Percentiles rank a stretch among this genome's conserved stretches.
These are phyloP conservation scores for Cyberlindnera mrakii DNA, from an alignment of 805 yeast species.

Conservation along the genomic window DNA sequence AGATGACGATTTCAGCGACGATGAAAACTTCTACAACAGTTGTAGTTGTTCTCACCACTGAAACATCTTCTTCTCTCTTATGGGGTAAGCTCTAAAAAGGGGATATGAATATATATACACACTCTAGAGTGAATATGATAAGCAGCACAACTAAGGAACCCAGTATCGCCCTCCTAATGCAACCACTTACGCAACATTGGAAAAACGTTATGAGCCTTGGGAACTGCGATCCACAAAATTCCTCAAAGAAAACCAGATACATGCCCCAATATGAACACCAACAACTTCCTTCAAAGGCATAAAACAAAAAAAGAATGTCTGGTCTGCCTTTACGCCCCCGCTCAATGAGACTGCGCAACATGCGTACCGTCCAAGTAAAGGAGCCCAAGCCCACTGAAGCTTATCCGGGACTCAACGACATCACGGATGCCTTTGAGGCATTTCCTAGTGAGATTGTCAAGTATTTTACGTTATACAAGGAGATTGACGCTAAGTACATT, in stretches of 20 bases:
- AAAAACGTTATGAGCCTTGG: too few relatives aligned
- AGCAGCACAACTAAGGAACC: not conserved
- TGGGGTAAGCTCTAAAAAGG: too few relatives aligned
- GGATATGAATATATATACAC: not conserved
- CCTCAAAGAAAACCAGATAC: too few relatives aligned
- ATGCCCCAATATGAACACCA: too few relatives aligned
- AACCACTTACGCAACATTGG: too few relatives aligned
- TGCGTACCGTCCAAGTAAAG: constrained; percentile 13
- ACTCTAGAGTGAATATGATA: not conserved
- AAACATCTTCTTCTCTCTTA: not conserved
- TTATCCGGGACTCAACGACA: constrained; percentile 86
- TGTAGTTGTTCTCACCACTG: constrained; percentile 21
- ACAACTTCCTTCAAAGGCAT: too few relatives aligned
- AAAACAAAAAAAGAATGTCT: constrained; percentile 3
- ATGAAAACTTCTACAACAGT: constrained; percentile 21
- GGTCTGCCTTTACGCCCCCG: constrained; percentile 29
- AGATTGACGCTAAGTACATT: constrained; percentile 91
- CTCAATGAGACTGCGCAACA: constrained; percentile 25
- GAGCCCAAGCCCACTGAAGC: constrained; percentile 29
- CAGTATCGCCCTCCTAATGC: too few relatives aligned
- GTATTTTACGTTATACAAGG: constrained; percentile 82
- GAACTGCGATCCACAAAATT: too few relatives aligned
- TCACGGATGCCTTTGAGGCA: constrained; percentile 86
- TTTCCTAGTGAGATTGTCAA: constrained; percentile 77
- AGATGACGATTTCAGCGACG: constrained; percentile 20